Evolutionary conservation across 139 green algal genomes (phyloP).

Genomic region (Zygnema circumcarinatum): DNA sequence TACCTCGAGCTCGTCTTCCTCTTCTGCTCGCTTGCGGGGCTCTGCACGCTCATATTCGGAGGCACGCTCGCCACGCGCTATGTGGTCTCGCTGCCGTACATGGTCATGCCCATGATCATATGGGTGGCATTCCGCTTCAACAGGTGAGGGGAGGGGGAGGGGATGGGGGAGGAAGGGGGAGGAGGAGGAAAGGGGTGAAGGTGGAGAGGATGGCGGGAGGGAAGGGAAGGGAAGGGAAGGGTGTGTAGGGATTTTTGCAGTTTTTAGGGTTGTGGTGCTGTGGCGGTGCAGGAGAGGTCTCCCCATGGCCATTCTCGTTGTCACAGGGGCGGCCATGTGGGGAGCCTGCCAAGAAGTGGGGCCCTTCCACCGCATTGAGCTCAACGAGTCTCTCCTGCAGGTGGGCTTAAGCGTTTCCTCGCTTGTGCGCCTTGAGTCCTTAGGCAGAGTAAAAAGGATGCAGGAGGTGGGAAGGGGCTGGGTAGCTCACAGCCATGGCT

Average conservation of each 20-base stretch:
- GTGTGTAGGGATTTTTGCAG: no score
- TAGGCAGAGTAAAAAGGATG: no score
- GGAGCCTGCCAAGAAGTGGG: background rate
- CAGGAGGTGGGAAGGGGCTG: no score
- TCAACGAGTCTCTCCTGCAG: slow-evolving; percentile 28
- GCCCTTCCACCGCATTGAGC: background rate
- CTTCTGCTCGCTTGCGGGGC: background rate
- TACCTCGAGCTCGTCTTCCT: background rate
- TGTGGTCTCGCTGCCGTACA: slow-evolving; percentile 22
- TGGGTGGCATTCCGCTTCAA: slow-evolving; percentile 20
- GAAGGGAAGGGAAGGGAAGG: background rate
- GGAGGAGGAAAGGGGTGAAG: no score
- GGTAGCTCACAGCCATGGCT: no score
- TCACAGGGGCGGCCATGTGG: background rate
- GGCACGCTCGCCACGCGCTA: background rate
- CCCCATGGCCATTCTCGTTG: background rate
- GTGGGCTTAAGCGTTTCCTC: background rate
- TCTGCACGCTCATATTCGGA: slow-evolving; percentile 24
- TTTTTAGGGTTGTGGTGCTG: background rate
- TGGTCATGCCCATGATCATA: slow-evolving; percentile 21
- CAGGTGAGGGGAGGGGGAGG: no score
- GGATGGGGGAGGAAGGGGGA: no score
- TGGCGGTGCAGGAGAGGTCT: background rate
- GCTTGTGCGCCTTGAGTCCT: no score
- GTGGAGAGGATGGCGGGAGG: background rate